phyloP scores from a whole-genome alignment of 257 asterid genomes.

The Buddleja alternifolia region DNA sequence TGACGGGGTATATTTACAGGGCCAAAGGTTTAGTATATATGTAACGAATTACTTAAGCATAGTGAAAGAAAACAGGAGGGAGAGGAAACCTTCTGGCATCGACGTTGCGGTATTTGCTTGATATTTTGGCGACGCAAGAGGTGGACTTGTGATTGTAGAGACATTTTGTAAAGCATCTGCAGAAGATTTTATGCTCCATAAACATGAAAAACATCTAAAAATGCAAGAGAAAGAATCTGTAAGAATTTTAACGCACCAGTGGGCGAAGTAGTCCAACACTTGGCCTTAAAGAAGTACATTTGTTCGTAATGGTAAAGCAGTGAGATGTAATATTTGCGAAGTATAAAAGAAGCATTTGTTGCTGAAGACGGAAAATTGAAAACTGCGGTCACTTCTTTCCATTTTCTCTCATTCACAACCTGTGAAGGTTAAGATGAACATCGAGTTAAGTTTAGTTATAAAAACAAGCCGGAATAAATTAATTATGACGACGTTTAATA shows the following conservation, averaged over 20 bases:
- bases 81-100: slow-evolving; percentile 44
- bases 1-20: no score
- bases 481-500: no score
- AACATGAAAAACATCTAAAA: slow-evolving; percentile 3
- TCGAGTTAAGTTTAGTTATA: background rate
- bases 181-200: slow-evolving; percentile 6
- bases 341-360: slow-evolving; percentile 85
- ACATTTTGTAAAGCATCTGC: slow-evolving; percentile 51
- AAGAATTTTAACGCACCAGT: slow-evolving; percentile 44
- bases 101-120: slow-evolving; percentile 27
- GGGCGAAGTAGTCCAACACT: slow-evolving; percentile 61
- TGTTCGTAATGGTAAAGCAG: slow-evolving; percentile 84
- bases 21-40: no score
- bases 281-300: slow-evolving; percentile 68
- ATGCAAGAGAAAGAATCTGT: background rate
- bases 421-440: slow-evolving; percentile 31
- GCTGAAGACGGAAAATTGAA: slow-evolving; percentile 87
- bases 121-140: slow-evolving; percentile 32
- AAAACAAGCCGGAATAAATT: background rate
- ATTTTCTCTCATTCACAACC: slow-evolving; percentile 68
- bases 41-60: background rate
- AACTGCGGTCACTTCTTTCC: slow-evolving; percentile 76
- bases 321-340: slow-evolving; percentile 76
- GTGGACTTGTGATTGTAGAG: slow-evolving; percentile 33
- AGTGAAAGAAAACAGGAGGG: background rate